Evolutionary conservation across 805 yeast genomes (phyloP), one percentile per base, ranked within the genome.

Genomic region (Metschnikowia sp.): DNA sequence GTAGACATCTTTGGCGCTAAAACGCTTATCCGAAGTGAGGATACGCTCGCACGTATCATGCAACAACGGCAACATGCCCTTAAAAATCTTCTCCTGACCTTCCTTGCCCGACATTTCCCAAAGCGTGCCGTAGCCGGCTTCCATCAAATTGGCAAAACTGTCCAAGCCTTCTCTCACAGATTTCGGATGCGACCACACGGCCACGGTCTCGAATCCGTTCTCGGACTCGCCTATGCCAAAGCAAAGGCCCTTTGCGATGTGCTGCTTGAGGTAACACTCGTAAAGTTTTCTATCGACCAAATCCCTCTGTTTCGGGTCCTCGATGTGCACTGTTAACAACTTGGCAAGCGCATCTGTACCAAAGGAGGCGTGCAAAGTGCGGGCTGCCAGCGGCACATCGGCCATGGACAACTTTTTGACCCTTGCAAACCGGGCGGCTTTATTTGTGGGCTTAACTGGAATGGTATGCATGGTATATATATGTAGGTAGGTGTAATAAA

Each of bases 151-250:
- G 36, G 71, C 52, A 57, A 74, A 76, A 41, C 73, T 66, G 42
- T 78, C 80, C 39, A 77, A 58, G 3, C 76, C 75, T 9, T 66
- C 70, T 7, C 58, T 61, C 4, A 55, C 57, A 9, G 75, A 69
- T 10, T 68, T 72, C 5, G 84, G 83, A 29, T 65, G 65, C 10
- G 79, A 66, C 82, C 83, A 80, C 22, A 78, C 59, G 6, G 80
- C 75, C 31, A 79, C 83, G 8, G 83, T 74, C 63, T 79, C 83
- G 59, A 76, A 80, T 4, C 57, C 59, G 0, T 57, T 57, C 0
- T 53, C 63, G 10, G 68, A 64, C 46, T 81, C 83, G 47, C 76
- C 76, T 32, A 78, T 65, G 4, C 76, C 83, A 26, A 78, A 58
- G 29, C 72, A 78, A 32, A 79, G 41, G 1, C 84, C 84, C 40